These are phyloP conservation scores for Euphrasia arctica DNA, from an alignment of 305 asterid species.

Conservation along the genomic window DNA sequence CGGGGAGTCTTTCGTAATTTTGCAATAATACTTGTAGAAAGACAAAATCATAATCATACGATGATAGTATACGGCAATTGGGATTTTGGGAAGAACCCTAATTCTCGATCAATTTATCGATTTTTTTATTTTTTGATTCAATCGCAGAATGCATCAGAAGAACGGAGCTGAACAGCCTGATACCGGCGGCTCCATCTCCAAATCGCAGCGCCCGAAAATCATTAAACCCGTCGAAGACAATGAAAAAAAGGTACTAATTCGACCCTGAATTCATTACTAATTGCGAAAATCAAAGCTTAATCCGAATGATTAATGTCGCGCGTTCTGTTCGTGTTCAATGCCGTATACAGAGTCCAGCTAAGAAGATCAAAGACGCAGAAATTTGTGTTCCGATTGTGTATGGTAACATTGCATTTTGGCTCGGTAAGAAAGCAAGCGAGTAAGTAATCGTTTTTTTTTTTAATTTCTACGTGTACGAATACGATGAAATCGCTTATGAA, in stretches of 20 bases:
- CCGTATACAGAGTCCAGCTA: slow-evolving; percentile 38
- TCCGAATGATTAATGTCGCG: too few species aligned
- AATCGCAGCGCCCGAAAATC: slow-evolving; percentile 54
- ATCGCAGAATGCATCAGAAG: too few species aligned
- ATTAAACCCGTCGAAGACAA: slow-evolving; percentile 65
- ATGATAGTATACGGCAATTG: too few species aligned
- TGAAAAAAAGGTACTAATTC: slow-evolving; percentile 51
- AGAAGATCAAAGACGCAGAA: slow-evolving; percentile 77
- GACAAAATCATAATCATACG: too few species aligned
- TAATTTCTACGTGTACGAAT: too few species aligned
- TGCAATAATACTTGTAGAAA: too few species aligned
- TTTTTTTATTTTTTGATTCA: too few species aligned
- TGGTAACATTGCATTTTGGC: slow-evolving; percentile 97
- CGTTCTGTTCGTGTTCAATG: not conserved
- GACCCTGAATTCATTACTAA: not conserved
- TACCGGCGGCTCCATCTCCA: not conserved
- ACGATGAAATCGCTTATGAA: too few species aligned
- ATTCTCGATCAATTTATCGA: too few species aligned
- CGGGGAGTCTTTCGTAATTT: too few species aligned
- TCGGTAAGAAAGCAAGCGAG: slow-evolving; percentile 99
- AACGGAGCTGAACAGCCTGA: slow-evolving; percentile 34
- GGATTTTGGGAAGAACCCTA: too few species aligned
- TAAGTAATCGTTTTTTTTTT: slow-evolving; percentile 31
- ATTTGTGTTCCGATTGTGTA: slow-evolving; percentile 77
- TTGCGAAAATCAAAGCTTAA: not conserved